Evolutionary conservation across 345 rosid genomes (phyloP), one percentile per base, ranked within the genome.

Genomic region (Dovyalis caffra): DNA sequence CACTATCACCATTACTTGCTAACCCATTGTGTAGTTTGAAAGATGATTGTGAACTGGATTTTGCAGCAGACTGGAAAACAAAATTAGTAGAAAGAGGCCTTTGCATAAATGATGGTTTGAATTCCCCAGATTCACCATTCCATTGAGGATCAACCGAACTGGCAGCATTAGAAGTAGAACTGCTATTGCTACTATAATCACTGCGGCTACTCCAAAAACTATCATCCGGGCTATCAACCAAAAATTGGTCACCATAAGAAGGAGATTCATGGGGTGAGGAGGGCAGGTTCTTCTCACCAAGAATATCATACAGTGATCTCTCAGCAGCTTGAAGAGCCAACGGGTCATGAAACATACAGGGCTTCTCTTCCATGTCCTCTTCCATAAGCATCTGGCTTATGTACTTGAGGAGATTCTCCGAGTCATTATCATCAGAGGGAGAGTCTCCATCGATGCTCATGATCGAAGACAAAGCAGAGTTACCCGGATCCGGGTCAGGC

Each of bases 341-440:
- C 0, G 92, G 81, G 40, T 87, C 91, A 40, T 85, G 83, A 16
- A 78, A 79, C 83, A 84, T 78, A 70, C 84, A 76, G 6, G 88
- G 88, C 53, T 85, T 83, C 69, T 82, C 87, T 31, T 82, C 89
- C 81, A 87, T 67, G 75, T 84, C 85, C 85, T 90, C 97, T 75
- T 90, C 95, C 97, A 92, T 81, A 25, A 90, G 95, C 68, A 90
- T 74, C 85, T 88, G 87, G 65, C 70, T 87, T 21, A 92, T 84
- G 79, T 88, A 90, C 78, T 74, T 87, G 76, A 89, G 88, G 34
- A 88, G 85, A 1, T 88, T 76, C 33, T 89, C 90, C 1, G 85
- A 79, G 14, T 83, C 83, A 49, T 74, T 81, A 72, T 86, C 92
- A 53, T 81, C 91, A 6, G 85, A 82, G 83, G 94, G 85, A 9